Conservation (phyloP, 2,329 filamentous ascomycete species). For the Ceratocystis colombiana region DNA sequence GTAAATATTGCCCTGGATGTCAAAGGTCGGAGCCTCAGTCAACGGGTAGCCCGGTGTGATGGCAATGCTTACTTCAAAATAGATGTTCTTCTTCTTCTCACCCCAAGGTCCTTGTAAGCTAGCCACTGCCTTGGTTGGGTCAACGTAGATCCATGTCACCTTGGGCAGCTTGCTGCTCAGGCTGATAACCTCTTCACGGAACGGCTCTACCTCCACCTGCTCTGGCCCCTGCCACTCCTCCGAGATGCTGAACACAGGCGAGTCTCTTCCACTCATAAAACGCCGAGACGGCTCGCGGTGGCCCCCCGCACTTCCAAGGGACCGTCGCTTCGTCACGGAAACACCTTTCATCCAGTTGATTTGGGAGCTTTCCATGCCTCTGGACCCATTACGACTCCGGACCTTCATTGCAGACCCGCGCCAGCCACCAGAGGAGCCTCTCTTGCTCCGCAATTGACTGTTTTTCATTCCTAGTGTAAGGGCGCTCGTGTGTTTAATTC, state of each 20-base stretch:
- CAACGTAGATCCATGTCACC: constrained; percentile 50
- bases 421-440: constrained; percentile 38
- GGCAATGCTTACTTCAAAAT: constrained; percentile 51
- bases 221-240: constrained; percentile 39
- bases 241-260: constrained; percentile 40
- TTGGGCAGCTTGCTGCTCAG: constrained; percentile 53
- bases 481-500: constrained; percentile 36
- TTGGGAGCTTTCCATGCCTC: constrained; percentile 42
- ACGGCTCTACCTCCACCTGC: constrained; percentile 46
- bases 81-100: constrained; percentile 45
- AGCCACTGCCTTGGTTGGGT: constrained; percentile 28
- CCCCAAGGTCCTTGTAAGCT: constrained; percentile 48
- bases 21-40: constrained; percentile 47
- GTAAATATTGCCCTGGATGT: constrained; percentile 51
- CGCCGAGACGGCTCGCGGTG: constrained; percentile 34
- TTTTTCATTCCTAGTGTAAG: constrained; percentile 39
- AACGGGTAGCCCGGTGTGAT: constrained; percentile 52
- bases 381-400: constrained; percentile 36
- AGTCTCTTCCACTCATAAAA: constrained; percentile 42
- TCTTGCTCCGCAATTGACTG: constrained; percentile 35
- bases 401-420: constrained; percentile 51
- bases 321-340: constrained; percentile 37
- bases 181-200: constrained; percentile 55
- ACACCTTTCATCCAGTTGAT: constrained; percentile 63
- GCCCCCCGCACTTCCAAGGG: constrained; percentile 28